These are phyloP conservation scores for Solanum arcanum DNA, from an alignment of 257 asterid genomes.

Conservation along the genomic window DNA sequence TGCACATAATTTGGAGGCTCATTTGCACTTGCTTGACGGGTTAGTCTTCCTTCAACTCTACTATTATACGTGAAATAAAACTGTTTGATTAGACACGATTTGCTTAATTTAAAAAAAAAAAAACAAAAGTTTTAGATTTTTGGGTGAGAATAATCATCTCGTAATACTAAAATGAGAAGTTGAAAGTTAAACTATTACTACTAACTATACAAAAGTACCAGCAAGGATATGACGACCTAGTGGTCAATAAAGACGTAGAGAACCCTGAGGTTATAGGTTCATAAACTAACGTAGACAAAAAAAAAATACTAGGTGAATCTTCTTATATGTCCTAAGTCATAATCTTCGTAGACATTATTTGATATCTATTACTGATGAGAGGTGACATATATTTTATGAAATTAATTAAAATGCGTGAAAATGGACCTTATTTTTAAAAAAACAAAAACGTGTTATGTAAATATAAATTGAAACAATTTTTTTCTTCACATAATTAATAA, in stretches of 20 bases:
- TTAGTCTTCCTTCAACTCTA: background rate
- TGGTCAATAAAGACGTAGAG: background rate
- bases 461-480: too few relatives aligned
- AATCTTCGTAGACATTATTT: rapidly evolving
- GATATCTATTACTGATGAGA: background rate
- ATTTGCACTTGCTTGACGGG: conserved; percentile 53
- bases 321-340: rapidly evolving
- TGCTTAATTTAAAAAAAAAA: too few relatives aligned
- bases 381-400: rapidly evolving
- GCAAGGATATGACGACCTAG: background rate
- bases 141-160: too few relatives aligned
- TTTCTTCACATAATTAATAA: too few relatives aligned
- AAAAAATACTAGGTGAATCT: too few relatives aligned
- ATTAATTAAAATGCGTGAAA: too few relatives aligned
- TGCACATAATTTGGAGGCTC: conserved; percentile 49
- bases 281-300: rapidly evolving
- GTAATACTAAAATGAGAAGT: too few relatives aligned
- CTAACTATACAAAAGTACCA: background rate
- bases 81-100: background rate
- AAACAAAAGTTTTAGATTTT: too few relatives aligned
- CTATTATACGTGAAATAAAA: background rate
- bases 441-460: background rate
- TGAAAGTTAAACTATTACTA: too few relatives aligned
- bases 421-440: rapidly evolving
- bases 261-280: rapidly evolving